Conservation (phyloP, 2,329 filamentous ascomycete species). For the Phialophora macrospora region DNA sequence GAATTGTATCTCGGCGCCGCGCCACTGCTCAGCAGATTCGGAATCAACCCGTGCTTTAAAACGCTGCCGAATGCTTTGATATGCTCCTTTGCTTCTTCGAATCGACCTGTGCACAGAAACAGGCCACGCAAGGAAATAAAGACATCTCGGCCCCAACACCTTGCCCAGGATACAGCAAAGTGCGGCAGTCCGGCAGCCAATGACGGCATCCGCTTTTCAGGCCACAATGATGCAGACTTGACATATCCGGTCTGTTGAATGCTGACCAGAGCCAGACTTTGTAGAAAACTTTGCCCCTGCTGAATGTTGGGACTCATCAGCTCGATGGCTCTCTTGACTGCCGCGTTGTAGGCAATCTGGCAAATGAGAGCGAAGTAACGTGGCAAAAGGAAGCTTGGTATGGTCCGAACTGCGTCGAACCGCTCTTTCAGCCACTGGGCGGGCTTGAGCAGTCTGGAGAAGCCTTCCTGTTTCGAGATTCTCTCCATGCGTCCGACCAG, state of each 20-base stretch:
- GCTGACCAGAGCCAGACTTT: conserved; percentile 87
- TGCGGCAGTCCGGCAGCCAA: conserved; percentile 92
- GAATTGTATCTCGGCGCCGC: conserved; percentile 91
- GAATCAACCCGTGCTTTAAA: conserved; percentile 97
- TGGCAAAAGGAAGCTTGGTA: conserved; percentile 88
- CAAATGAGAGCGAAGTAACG: conserved; percentile 91
- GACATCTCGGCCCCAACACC: conserved; percentile 96
- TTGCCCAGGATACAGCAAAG: conserved; percentile 90
- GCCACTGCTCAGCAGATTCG: conserved; percentile 86
- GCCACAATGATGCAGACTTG: conserved; percentile 88
- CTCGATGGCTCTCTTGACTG: conserved; percentile 75
- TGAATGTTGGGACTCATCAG: conserved; percentile 78
- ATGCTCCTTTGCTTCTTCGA: conserved; percentile 87
- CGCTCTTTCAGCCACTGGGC: conserved; percentile 80
- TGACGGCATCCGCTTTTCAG: conserved; percentile 79
- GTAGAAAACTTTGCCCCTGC: conserved; percentile 84
- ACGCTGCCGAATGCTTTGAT: conserved; percentile 95
- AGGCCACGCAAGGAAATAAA: conserved; percentile 94
- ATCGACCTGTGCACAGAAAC: conserved; percentile 88
- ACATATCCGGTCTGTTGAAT: conserved; percentile 88
- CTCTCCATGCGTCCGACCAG: conserved; percentile 77
- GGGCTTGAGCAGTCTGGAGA: conserved; percentile 66
- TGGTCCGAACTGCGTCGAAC: conserved; percentile 80
- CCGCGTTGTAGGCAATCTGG: conserved; percentile 83
- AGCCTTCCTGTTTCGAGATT: conserved; percentile 67